A percentile compares a stretch with the other conserved stretches of the same genome.
Conservation (phyloP, 2,329 filamentous ascomycete species). For the Fusarium dimerum region DNA sequence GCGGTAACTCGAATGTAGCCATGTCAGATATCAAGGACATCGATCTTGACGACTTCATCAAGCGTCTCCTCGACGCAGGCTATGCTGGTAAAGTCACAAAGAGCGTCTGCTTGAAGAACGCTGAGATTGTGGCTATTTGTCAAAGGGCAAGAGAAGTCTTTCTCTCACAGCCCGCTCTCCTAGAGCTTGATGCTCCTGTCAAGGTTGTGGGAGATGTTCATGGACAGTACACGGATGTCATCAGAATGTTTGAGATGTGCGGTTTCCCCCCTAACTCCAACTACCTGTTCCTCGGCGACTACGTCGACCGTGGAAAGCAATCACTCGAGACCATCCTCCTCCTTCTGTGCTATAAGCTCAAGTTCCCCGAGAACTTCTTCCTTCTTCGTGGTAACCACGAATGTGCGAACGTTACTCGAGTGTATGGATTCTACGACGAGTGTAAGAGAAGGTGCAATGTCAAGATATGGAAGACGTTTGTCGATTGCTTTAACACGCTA, state of each 20-base stretch:
- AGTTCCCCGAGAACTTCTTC: constrained; percentile 99
- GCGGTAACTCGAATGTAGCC: constrained; percentile 62
- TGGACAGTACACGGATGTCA: constrained; percentile 97
- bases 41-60: constrained; percentile 97
- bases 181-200: constrained; percentile 91
- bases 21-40: constrained; percentile 91
- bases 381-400: constrained; percentile 98
- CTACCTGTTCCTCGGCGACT: constrained; percentile 98
- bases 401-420: constrained; percentile 97
- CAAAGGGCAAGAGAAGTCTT: constrained; percentile 86
- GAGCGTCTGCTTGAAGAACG: constrained; percentile 95
- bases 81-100: constrained; percentile 98
- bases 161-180: constrained; percentile 83
- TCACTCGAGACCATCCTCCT: constrained; percentile 98
- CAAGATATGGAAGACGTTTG: constrained; percentile 99
- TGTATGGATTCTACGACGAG: constrained; percentile 99
- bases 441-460: constrained; percentile 99
- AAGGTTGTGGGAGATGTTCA: constrained; percentile 99
- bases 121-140: constrained; percentile 94
- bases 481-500: constrained; percentile 98
- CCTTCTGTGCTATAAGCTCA: constrained; percentile 98
- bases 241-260: constrained; percentile 96
- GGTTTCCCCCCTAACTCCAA: constrained; percentile 98
- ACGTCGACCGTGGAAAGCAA: constrained; percentile 98
- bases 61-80: constrained; percentile 86